Evolutionary conservation across 345 rosid species (phyloP), one percentile per base, ranked within the genome.

Genomic region (Murraya koenigii): DNA sequence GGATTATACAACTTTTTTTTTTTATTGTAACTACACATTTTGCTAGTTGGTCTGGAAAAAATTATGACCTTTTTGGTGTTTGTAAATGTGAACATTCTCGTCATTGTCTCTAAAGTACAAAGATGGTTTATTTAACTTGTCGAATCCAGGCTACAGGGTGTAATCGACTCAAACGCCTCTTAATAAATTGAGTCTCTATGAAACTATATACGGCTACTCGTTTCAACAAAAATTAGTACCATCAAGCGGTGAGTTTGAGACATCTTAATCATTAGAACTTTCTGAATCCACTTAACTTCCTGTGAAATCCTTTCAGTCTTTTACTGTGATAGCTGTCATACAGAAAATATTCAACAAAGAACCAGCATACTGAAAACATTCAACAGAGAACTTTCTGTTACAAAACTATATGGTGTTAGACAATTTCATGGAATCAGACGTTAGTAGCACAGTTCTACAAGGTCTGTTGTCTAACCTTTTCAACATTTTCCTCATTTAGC

Each of bases 401-500:
- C 22, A 3, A 72, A 36, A 69, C 39, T 52, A 26, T 19, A 33
- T 23, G 66, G 25, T 32, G 77, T 63, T 39, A 59, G 39, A 33
- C 19, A 76, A 66, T 41, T 72, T 28, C 14, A 23, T 69, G 8
- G 15, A 38, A 70, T 36, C 19, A 35, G 4, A 0, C 11, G 47
- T 41, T 70, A 5, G 58, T 9, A 20, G 78, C 65, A n/a, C 6
- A 9, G 58, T 30, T 68, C 8, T 71, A 64, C 58, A 66, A 58
- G 25, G 28, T 71, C 26, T 58, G 26, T 61, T 54, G 47, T n/a
- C 72, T 74, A 75, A 95, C 98, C 93, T 93, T 90, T 77, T 92
- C 99, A 8, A 93, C 52, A 33, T 91, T 95, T 54, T 92, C 98
- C 15, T 86, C 89, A 38, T 91, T 93, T 15, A 95, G 87, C 41